phyloP scores from a whole-genome alignment of 78 protist species.

The Dictyostelium intermedium region DNA sequence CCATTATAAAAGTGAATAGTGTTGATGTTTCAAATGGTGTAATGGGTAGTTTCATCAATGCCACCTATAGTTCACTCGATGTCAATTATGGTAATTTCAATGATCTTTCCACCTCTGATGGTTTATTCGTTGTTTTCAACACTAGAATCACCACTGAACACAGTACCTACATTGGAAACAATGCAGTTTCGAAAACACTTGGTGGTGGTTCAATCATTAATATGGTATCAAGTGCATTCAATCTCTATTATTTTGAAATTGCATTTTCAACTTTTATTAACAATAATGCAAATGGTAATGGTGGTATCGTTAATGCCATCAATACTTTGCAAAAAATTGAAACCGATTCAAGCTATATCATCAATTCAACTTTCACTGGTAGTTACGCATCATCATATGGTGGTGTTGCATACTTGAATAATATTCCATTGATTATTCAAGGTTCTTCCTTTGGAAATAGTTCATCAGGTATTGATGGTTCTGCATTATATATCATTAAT shows the following conservation, averaged over 20 bases:
- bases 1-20: not conserved
- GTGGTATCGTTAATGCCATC: not conserved
- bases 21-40: not conserved
- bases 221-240: not conserved
- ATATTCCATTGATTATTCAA: not conserved
- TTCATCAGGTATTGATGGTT: not conserved
- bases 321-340: not conserved
- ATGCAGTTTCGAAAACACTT: not conserved
- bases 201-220: not conserved
- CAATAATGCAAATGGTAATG: not conserved
- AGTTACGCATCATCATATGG: not conserved
- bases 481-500: not conserved
- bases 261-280: not conserved
- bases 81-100: not conserved
- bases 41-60: not conserved
- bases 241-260: not conserved
- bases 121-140: not conserved
- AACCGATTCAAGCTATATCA: not conserved
- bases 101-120: not conserved
- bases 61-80: not conserved
- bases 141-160: not conserved
- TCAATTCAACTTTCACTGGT: not conserved
- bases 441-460: not conserved
- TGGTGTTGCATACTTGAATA: not conserved
- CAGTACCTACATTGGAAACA: not conserved